A percentile compares a stretch with the other conserved stretches of the same genome.
phyloP scores from a whole-genome alignment of 1,284 basidiomycete genomes.

The Fistulinella staudtii region DNA sequence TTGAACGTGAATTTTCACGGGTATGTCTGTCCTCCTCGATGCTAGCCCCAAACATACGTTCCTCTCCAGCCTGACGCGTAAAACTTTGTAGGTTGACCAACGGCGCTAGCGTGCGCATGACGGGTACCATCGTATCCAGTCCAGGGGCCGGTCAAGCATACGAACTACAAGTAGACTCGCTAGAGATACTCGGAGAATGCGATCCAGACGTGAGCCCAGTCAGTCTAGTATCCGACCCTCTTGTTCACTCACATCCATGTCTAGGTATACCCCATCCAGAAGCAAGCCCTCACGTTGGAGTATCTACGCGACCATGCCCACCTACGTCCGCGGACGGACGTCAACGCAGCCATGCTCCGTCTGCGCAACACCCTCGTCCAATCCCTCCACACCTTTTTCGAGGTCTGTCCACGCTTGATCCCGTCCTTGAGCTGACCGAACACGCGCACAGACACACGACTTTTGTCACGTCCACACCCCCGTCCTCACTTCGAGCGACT shows the following conservation, averaged over 20 bases:
- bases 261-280: conserved; percentile 84
- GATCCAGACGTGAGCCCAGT: conserved; percentile 63
- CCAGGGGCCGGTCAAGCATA: conserved; percentile 66
- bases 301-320: conserved; percentile 82
- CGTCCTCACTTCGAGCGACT: conserved; percentile 87
- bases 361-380: conserved; percentile 59
- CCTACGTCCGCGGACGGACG: conserved; percentile 73
- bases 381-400: conserved; percentile 60
- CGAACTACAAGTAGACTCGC: conserved; percentile 69
- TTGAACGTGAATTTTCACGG: conserved; percentile 15
- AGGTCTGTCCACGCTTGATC: conserved; percentile 43
- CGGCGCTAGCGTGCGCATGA: conserved; percentile 68
- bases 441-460: conserved; percentile 54
- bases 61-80: conserved; percentile 2
- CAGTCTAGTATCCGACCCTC: background rate
- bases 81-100: conserved; percentile 52
- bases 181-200: conserved; percentile 70
- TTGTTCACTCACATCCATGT: conserved; percentile 8
- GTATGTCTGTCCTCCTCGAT: conserved; percentile 7
- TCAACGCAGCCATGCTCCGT: conserved; percentile 70
- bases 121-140: conserved; percentile 63
- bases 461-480: conserved; percentile 85
- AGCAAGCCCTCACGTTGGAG: conserved; percentile 70
- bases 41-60: too few species aligned
- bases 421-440: background rate